phyloP scores from a whole-genome alignment of 805 yeast genomes.

The Metschnikowia sp. region DNA sequence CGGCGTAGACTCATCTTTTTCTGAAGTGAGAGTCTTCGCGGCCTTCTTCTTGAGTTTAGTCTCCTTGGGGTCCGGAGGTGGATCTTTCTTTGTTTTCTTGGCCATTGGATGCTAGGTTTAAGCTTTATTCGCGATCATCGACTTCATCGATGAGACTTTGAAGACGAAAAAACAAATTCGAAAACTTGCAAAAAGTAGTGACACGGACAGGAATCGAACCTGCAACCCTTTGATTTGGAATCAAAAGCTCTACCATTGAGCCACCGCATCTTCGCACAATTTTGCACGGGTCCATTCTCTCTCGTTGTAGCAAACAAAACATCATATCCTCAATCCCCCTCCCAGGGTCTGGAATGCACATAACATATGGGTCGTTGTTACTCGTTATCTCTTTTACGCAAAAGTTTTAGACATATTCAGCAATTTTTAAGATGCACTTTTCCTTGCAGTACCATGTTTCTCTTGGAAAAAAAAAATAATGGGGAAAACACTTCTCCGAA shows the following conservation, averaged over 20 bases:
- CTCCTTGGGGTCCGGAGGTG: conserved; percentile 5
- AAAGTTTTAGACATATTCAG: no score
- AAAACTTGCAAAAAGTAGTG: conserved; percentile 7
- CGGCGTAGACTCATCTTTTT: conserved; percentile 5
- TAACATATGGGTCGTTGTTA: no score
- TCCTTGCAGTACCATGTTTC: no score
- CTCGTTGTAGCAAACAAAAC: no score
- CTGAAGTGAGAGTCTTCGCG: conserved; percentile 1
- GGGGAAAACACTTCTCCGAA: no score
- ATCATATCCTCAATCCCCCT: no score
- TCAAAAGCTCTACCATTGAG: conserved; percentile 25
- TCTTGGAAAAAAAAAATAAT: no score
- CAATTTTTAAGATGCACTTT: no score
- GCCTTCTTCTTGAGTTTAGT: conserved; percentile 5
- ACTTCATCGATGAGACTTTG: background rate
- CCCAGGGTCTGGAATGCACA: no score
- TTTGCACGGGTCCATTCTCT: no score
- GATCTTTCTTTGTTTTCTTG: conserved; percentile 6
- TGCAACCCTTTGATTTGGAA: conserved; percentile 25
- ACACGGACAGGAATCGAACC: conserved; percentile 26
- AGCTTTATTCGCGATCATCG: background rate
- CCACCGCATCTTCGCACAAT: conserved; percentile 18
- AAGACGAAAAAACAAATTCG: background rate
- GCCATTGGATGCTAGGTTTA: background rate
- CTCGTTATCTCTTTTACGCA: no score